Evolutionary conservation across 192 early-diverging fungal genomes (phyloP).

Genomic region (Podila minutissima): DNA sequence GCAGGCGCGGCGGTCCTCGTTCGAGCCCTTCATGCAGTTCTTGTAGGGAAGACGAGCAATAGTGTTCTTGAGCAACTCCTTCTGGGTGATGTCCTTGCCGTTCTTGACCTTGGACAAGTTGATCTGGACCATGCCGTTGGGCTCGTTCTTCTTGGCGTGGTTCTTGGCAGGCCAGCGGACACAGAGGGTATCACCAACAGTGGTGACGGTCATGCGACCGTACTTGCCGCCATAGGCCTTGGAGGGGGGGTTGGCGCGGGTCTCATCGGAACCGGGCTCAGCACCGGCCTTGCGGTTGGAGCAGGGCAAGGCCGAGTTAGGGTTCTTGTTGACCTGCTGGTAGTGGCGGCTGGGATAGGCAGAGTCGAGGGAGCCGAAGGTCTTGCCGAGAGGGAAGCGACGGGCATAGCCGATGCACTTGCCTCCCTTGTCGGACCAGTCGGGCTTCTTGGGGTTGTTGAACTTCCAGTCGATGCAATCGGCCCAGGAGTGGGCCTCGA

Average conservation of each 20-base stretch:
- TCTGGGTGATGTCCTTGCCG: slow-evolving; percentile 28
- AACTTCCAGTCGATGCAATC: slow-evolving; percentile 52
- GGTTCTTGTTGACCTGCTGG: slow-evolving; percentile 30
- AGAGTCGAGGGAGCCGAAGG: slow-evolving; percentile 32
- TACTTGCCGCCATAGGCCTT: slow-evolving; percentile 43
- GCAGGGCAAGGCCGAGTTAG: slow-evolving; percentile 20
- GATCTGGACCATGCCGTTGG: slow-evolving; percentile 13
- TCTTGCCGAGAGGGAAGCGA: slow-evolving; percentile 37
- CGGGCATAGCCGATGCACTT: slow-evolving; percentile 42
- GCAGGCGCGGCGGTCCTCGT: slow-evolving; percentile 38
- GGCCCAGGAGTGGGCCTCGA: slow-evolving; percentile 50
- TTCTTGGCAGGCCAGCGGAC: slow-evolving; percentile 52
- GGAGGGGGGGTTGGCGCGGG: slow-evolving; percentile 28
- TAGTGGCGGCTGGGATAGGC: slow-evolving; percentile 39
- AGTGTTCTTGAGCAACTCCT: slow-evolving; percentile 24
- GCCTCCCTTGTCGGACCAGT: slow-evolving; percentile 35
- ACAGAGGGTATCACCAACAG: slow-evolving; percentile 41
- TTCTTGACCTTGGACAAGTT: slow-evolving; percentile 35
- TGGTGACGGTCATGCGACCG: slow-evolving; percentile 40
- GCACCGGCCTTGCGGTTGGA: slow-evolving; percentile 23
- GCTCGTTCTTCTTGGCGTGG: slow-evolving; percentile 33
- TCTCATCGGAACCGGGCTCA: slow-evolving; percentile 41
- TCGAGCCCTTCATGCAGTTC: slow-evolving; percentile 30
- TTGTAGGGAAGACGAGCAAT: slow-evolving; percentile 21
- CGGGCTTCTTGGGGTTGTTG: slow-evolving; percentile 15